These are phyloP conservation scores for Caryopteris hybrid DNA, from an alignment of 305 asterid species.

Conservation along the genomic window DNA sequence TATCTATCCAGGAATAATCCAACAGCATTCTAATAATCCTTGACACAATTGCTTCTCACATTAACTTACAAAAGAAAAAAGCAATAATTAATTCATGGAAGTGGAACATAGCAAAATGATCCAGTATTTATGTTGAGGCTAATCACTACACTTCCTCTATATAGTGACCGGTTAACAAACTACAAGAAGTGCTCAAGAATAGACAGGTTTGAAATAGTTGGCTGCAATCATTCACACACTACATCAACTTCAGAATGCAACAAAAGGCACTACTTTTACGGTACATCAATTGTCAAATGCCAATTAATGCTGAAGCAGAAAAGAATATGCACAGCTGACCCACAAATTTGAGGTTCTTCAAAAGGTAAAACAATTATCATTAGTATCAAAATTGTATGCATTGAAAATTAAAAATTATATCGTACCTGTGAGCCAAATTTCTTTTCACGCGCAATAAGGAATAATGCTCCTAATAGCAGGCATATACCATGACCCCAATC, in stretches of 20 bases:
- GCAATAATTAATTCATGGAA: neutral
- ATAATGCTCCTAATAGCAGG: conserved; percentile 78
- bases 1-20: neutral
- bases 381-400: conserved; percentile 2
- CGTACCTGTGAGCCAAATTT: conserved; percentile 85
- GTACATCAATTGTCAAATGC: neutral
- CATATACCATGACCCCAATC: conserved; percentile 99
- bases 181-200: neutral
- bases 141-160: neutral
- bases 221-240: neutral
- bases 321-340: neutral
- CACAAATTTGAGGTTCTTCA: neutral
- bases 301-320: neutral
- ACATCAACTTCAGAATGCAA: conserved; percentile 21
- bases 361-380: conserved; percentile 2
- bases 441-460: conserved; percentile 72
- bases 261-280: neutral
- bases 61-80: neutral
- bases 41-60: neutral
- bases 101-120: neutral
- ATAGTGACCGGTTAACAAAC: neutral
- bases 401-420: neutral
- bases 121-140: neutral
- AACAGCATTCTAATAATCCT: neutral
- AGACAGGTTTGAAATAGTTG: conserved; percentile 1